Evolutionary conservation across 441 rosid genomes (phyloP).

Genomic region (Brassica hybrid): DNA sequence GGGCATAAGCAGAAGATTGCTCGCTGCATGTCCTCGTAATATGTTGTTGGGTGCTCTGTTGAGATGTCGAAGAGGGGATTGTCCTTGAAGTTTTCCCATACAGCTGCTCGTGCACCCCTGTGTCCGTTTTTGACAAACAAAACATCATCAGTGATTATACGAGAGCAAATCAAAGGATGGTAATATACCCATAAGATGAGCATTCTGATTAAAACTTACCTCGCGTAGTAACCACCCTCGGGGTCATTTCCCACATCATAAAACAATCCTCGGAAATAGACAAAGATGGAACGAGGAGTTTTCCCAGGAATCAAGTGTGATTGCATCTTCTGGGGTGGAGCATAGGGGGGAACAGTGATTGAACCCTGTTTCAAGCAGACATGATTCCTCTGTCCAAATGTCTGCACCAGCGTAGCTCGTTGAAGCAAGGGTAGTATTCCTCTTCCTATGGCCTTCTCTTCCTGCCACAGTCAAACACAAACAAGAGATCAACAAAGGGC

Average conservation of each 20-base stretch:
- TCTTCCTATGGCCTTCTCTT: slow-evolving; percentile 83
- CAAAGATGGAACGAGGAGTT: slow-evolving; percentile 78
- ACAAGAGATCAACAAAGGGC: slow-evolving; percentile 25
- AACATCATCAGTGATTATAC: too few species aligned
- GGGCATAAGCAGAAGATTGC: too few species aligned
- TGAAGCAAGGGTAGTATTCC: slow-evolving; percentile 73
- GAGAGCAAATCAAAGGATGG: too few species aligned
- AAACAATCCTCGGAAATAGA: slow-evolving; percentile 80
- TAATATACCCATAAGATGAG: too few species aligned
- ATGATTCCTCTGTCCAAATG: slow-evolving; percentile 79
- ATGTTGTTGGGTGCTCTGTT: too few species aligned
- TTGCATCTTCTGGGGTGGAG: slow-evolving; percentile 89
- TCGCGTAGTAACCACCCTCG: slow-evolving; percentile 83
- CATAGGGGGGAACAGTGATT: slow-evolving; percentile 80
- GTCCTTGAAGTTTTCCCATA: too few species aligned
- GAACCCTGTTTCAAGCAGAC: slow-evolving; percentile 82
- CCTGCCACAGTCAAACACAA: slow-evolving; percentile 47
- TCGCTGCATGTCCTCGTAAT: too few species aligned
- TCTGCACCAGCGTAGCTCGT: slow-evolving; percentile 80
- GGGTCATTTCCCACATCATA: slow-evolving; percentile 85
- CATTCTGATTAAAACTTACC: slow-evolving; percentile 55
- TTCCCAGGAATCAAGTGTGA: slow-evolving; percentile 71
- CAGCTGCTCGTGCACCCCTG: too few species aligned
- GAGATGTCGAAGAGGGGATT: too few species aligned
- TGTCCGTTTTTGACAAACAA: too few species aligned